Percentiles rank a stretch among this genome's conserved stretches.
phyloP scores from a whole-genome alignment of 225 moss, liverwort and hornwort species.

The Sphagnum tenellum region DNA sequence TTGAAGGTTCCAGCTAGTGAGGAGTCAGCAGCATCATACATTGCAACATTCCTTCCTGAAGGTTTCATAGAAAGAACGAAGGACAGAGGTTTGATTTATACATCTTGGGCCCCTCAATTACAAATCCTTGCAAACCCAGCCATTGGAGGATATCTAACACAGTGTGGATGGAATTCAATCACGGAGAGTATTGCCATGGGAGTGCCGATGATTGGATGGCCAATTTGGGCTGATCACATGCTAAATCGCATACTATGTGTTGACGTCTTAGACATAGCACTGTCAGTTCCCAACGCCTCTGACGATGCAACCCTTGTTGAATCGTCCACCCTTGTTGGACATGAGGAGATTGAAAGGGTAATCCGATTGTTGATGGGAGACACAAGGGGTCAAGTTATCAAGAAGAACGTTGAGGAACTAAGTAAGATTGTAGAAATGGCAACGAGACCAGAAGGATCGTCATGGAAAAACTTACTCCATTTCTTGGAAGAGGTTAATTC shows the following conservation, averaged over 20 bases:
- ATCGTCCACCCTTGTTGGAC: slow-evolving; percentile 10
- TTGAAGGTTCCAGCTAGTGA: slow-evolving; percentile 3
- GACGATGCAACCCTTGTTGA: neutral
- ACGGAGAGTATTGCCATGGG: slow-evolving; percentile 14
- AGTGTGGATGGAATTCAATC: slow-evolving; percentile 15
- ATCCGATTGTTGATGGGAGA: slow-evolving; percentile 28
- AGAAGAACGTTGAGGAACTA: neutral
- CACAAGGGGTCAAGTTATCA: slow-evolving; percentile 13
- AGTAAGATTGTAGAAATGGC: slow-evolving; percentile 16
- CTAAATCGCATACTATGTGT: slow-evolving; percentile 16
- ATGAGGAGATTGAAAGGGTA: slow-evolving; percentile 17
- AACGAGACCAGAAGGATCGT: slow-evolving; percentile 21
- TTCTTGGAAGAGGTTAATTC: slow-evolving; percentile 11
- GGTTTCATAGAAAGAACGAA: slow-evolving; percentile 7
- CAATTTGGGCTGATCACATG: slow-evolving; percentile 10
- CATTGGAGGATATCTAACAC: slow-evolving; percentile 14
- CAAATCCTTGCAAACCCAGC: slow-evolving; percentile 13
- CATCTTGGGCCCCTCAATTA: slow-evolving; percentile 13
- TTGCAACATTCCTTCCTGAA: slow-evolving; percentile 6
- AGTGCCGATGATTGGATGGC: slow-evolving; percentile 19
- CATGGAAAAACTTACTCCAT: slow-evolving; percentile 10
- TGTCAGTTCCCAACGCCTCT: slow-evolving; percentile 12
- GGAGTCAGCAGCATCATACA: neutral
- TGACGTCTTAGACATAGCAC: slow-evolving; percentile 7
- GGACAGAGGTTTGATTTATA: slow-evolving; percentile 2